Evolutionary conservation across 495 filamentous ascomycete genomes (phyloP), one percentile per base, ranked within the genome.

Genomic region (Halenospora varia): DNA sequence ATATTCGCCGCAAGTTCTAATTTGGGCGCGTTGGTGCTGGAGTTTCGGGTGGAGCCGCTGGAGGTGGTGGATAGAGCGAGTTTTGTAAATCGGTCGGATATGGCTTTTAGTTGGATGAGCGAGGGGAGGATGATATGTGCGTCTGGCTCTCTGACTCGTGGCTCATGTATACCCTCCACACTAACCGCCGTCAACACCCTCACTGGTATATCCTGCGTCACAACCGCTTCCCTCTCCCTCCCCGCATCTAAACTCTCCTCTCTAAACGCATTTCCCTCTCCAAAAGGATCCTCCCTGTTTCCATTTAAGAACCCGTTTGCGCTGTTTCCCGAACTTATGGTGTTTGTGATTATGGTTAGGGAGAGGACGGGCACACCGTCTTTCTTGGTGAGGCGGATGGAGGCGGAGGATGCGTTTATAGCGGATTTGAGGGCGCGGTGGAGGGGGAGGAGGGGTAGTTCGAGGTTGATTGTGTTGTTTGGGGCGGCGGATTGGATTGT

Each of bases 151-250:
- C 90, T 86, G 51, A 90, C 90, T 52, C 82, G 84, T 13, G 94
- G 94, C 71, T 98, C 92, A 70, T 92, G 89, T 40, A 97, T 85
- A 13, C 82, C 87, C 53, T 91, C 88, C 1, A 98, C 90, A 0
- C 83, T 85, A 17, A 82, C 80, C 1, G 88, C 82, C 61, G 87
- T 85, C 3, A 98, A 81, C 2, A 98, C 90, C 3, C 90, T 84
- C 49, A 97, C 84, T n/a, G 95, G 94, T 23, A 97, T 82, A 70
- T 97, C 91, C 66, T 98, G 95, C n/a, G 91, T 96, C 63, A 98
- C 85, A 64, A 90, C 77, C 35, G 90, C 93, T 68, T 96, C 90
- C 62, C 86, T 84, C 57, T 89, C 86, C 61, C 75, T 74, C 39
- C 71, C 70, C 1, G 78, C 78, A 46, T 77, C 77, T 17, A 82